These are phyloP conservation scores for Microglena sp. DNA, from an alignment of 139 green algal genomes.

Conservation along the genomic window DNA sequence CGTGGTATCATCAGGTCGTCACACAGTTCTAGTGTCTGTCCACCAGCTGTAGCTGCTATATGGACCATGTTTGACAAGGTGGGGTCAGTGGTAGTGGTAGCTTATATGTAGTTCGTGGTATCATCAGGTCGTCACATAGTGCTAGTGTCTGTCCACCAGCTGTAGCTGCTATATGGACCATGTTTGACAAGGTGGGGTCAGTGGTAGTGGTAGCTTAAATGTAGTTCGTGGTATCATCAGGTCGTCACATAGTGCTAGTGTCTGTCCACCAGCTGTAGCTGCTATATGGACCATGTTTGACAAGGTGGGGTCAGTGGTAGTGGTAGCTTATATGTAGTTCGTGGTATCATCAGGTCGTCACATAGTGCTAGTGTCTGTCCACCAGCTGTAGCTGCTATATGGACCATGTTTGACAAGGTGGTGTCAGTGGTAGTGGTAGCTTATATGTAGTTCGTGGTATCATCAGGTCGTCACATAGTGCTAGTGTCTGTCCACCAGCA, in stretches of 20 bases:
- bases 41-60: constrained; percentile 46
- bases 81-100: constrained; percentile 43
- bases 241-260: constrained; percentile 15
- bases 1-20: constrained; percentile 36
- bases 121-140: constrained; percentile 23
- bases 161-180: constrained; percentile 39
- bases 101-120: constrained; percentile 33
- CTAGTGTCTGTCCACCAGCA: too few relatives aligned
- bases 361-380: too few relatives aligned
- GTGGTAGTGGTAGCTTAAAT: constrained; percentile 45
- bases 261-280: constrained; percentile 46
- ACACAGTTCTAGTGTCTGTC: constrained; percentile 30
- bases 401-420: too few relatives aligned
- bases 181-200: constrained; percentile 41
- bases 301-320: too few relatives aligned
- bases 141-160: constrained; percentile 45
- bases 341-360: too few relatives aligned
- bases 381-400: too few relatives aligned
- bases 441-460: too few relatives aligned
- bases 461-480: too few relatives aligned
- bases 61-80: constrained; percentile 48
- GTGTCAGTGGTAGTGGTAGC: too few relatives aligned
- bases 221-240: constrained; percentile 33
- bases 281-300: constrained; percentile 49
- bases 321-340: too few relatives aligned